Percentiles rank a stretch among this genome's conserved stretches.
phyloP scores from a whole-genome alignment of 2,329 filamentous ascomycete genomes.

The Lasiodiplodia gonubiensis region DNA sequence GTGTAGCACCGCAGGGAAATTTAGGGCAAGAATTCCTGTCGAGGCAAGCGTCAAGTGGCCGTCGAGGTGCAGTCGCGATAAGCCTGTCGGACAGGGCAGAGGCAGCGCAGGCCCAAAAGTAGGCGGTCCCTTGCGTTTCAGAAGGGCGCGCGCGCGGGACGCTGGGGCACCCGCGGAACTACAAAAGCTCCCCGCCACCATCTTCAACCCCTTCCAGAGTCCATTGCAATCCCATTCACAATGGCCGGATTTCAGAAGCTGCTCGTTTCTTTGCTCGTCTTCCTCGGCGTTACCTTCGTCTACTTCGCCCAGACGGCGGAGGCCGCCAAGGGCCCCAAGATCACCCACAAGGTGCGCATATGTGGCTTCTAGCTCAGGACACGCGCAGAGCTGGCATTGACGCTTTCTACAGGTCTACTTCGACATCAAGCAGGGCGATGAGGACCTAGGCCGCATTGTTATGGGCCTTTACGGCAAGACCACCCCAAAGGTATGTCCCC shows the following conservation, averaged over 20 bases:
- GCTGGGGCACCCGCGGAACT: slow-evolving; percentile 3
- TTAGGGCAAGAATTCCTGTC: not conserved
- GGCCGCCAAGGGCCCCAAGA: slow-evolving; percentile 86
- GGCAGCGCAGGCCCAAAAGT: slow-evolving; percentile 6
- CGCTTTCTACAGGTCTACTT: slow-evolving; percentile 69
- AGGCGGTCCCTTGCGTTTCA: slow-evolving; percentile 27
- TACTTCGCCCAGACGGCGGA: slow-evolving; percentile 77
- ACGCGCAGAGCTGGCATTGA: slow-evolving; percentile 22
- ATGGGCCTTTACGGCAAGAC: slow-evolving; percentile 89
- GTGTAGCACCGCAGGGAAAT: not conserved
- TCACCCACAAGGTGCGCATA: slow-evolving; percentile 78
- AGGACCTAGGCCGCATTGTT: slow-evolving; percentile 75
- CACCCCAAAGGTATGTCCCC: slow-evolving; percentile 68
- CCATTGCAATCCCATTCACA: slow-evolving; percentile 41
- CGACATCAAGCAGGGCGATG: slow-evolving; percentile 78
- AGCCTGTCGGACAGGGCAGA: not conserved
- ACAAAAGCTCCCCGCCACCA: slow-evolving; percentile 16
- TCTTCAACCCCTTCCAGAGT: not conserved
- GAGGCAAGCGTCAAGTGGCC: not conserved
- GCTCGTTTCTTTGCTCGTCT: slow-evolving; percentile 73
- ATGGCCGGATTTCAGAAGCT: slow-evolving; percentile 80
- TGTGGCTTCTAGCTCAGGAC: slow-evolving; percentile 16
- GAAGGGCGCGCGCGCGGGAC: slow-evolving; percentile 14
- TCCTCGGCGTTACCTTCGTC: slow-evolving; percentile 75
- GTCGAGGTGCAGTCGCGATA: not conserved